Percentiles rank a stretch among this genome's conserved stretches.
phyloP scores from a whole-genome alignment of 73 alveolate genomes.

The Paraurostyla sp. region DNA sequence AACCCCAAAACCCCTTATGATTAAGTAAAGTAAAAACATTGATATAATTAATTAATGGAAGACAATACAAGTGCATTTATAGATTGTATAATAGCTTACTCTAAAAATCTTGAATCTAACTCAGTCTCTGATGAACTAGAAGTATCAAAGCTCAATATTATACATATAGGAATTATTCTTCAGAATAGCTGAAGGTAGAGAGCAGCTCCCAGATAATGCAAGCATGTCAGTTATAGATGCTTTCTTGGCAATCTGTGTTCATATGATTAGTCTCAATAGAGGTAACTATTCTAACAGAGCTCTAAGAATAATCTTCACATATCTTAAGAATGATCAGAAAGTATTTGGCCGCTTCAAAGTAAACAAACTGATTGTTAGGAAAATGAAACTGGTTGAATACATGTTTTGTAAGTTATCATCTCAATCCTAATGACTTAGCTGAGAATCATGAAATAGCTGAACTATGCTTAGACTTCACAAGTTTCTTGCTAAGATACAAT shows the following conservation, averaged over 20 bases:
- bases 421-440: not conserved
- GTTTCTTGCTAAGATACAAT: constrained; percentile 69
- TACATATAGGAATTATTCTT: constrained; percentile 48
- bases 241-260: constrained; percentile 54
- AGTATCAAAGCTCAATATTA: not conserved
- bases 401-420: not conserved
- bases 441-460: constrained; percentile 16
- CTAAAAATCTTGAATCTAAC: constrained; percentile 40
- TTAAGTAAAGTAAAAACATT: no score
- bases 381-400: constrained; percentile 61
- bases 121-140: constrained; percentile 35
- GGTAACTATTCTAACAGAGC: not conserved
- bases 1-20: no score
- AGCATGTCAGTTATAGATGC: constrained; percentile 58
- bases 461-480: constrained; percentile 65
- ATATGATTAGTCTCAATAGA: constrained; percentile 15
- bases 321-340: constrained; percentile 61
- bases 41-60: not conserved
- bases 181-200: constrained; percentile 44
- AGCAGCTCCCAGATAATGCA: constrained; percentile 34
- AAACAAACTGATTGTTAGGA: constrained; percentile 52
- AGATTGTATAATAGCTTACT: constrained; percentile 58
- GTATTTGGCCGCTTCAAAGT: constrained; percentile 71
- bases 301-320: constrained; percentile 5
- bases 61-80: constrained; percentile 48